Evolutionary conservation across 2,329 filamentous ascomycete genomes (phyloP), one percentile per base, ranked within the genome.

Genomic region (Xylaria sp.): DNA sequence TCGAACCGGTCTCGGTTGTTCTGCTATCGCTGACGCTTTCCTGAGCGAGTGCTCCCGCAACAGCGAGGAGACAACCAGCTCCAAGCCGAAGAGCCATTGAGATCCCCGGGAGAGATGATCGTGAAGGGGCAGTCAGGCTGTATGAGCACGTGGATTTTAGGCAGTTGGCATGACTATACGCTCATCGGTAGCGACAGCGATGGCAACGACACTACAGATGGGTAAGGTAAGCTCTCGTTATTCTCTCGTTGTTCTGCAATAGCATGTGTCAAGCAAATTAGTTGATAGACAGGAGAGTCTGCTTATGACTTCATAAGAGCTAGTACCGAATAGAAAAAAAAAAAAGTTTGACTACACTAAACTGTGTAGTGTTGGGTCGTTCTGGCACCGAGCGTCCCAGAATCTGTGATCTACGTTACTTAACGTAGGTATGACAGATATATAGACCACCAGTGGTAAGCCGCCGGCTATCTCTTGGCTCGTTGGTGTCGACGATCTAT

Each of bases 21-120:
- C 74, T 74, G 52, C 81, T 82, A 62, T 80, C 77, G 54, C 81
- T 82, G 55, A 80, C 78, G 36, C 79, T 81, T 61, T 80, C 71
- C 59, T 78, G 77, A 31, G 76, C 77, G 61, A 76, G 58, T 13
- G 74, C 68, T 28, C 71, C 68, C 25, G 71, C 71, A 23, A 57
- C 36, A 41, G 70, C 74, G 33, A 79, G 66, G 43, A 78, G 64
- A 43, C 73, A 70, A 60, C 73, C 72, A 33, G 67, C 65, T 56
- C 72, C 72, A 28, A 75, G 60, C 62, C 66, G 70, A 46, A 70
- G 68, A 71, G 76, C 75, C 72, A 76, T 76, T 62, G 65, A 64
- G 6, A 36, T 36, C 1, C 33, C 33, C 6, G 28, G 41, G 60
- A 54, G 60, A 54, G 25, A 41, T 3, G 60, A 39, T 10, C 54